Evolutionary conservation across 148 eudicot species (phyloP), one percentile per base, ranked within the genome.

Genomic region (Rhododendron simsii): DNA sequence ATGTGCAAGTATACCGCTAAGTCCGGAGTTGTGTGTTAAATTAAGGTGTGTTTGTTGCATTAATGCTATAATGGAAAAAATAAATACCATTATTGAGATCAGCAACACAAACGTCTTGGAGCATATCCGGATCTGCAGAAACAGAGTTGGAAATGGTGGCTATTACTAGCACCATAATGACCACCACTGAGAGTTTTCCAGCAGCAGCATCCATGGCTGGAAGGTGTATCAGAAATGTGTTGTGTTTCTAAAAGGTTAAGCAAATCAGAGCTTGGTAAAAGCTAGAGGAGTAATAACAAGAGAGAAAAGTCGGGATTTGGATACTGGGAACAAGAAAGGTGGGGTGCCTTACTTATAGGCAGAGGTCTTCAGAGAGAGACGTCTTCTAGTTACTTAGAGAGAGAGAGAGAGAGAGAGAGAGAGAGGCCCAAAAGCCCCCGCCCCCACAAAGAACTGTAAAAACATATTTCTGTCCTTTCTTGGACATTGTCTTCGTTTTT

Each of bases 101-200:
- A 84, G 92, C 93, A 14, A 91, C 93, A 47, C 91, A 50, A 50
- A 50, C 15, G 3, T 50, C 55, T 50, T 50, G 55, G 0, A 50
- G 55, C 55, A 50, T 50, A 91, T 91, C 93, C 15, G 92, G 91
- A 87, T 91, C 92, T 50, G 92, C 93, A 65, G 86, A 89, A 50
- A 89, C 88, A 4, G 23, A 51, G 78, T 30, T 80, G 59, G 10
- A 79, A 23, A 41, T n/a, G 10, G 76, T 23, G 63, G 90, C 87
- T 13, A 85, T 30, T 44, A 78, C 44, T 41, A 47, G 30, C 77
- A 74, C 51, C 45, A 84, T 8, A 39, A 51, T 44, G 88, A 87
- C 63, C 78, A 82, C 33, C 13, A 76, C 48, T 5, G 65, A 16
- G 12, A 55, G 80, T 33, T 55, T 83, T 23, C 51, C 81, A 57